Evolutionary conservation across 2,329 filamentous ascomycete species (phyloP).

Genomic region (Bipolaris victoriae): DNA sequence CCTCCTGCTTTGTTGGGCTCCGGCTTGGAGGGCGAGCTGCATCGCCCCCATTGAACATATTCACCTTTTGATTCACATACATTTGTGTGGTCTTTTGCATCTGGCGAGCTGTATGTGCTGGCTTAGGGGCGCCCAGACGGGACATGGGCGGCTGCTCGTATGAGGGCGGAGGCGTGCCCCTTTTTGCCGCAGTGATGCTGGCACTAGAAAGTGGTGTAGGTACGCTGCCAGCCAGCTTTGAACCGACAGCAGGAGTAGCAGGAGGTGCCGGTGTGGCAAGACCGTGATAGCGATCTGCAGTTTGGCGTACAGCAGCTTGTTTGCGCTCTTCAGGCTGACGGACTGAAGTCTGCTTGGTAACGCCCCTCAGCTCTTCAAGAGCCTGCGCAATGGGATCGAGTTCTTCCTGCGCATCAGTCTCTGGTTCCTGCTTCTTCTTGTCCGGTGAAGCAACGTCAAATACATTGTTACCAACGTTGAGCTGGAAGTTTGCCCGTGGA

Average conservation of each 20-base stretch:
- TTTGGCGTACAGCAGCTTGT: constrained; percentile 79
- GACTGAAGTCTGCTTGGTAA: constrained; percentile 77
- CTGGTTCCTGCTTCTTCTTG: constrained; percentile 54
- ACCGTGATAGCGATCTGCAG: constrained; percentile 96
- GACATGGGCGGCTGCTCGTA: constrained; percentile 77
- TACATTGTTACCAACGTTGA: constrained; percentile 95
- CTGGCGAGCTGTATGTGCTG: constrained; percentile 88
- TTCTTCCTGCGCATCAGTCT: constrained; percentile 61
- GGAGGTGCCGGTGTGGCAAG: constrained; percentile 76
- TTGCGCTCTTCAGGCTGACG: constrained; percentile 81
- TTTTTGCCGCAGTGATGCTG: constrained; percentile 62
- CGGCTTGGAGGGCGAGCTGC: constrained; percentile 64
- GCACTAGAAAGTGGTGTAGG: constrained; percentile 54
- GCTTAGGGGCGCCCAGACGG: constrained; percentile 84
- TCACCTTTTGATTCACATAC: constrained; percentile 81
- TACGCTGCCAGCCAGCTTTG: constrained; percentile 49
- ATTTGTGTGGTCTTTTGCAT: constrained; percentile 96
- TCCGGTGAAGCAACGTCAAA: constrained; percentile 89
- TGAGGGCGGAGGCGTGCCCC: constrained; percentile 83
- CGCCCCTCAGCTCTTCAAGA: constrained; percentile 88
- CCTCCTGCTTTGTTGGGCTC: constrained; percentile 53
- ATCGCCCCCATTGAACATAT: constrained; percentile 67
- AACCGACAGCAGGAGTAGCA: constrained; percentile 48
- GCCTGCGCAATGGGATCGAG: constrained; percentile 90
- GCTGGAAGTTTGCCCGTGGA: constrained; percentile 86